phyloP scores from a whole-genome alignment of 495 filamentous ascomycete species.

The Rhypophila decipiens region DNA sequence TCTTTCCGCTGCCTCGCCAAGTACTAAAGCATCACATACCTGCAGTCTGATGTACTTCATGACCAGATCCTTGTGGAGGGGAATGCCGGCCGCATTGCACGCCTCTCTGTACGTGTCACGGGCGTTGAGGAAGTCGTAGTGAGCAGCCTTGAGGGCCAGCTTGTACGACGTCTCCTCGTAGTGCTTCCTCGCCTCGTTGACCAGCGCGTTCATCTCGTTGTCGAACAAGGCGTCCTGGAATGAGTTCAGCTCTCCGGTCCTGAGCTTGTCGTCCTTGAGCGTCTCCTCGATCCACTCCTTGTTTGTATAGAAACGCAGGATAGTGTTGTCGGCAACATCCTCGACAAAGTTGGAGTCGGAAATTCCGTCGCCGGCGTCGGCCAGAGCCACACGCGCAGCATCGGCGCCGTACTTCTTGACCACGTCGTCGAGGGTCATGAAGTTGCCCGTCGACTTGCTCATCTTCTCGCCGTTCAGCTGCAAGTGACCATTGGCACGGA shows the following conservation, averaged over 20 bases:
- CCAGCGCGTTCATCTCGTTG: constrained; percentile 87
- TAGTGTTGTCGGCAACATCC: constrained; percentile 82
- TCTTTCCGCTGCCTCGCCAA: constrained; percentile 92
- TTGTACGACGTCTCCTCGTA: constrained; percentile 83
- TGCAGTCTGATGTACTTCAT: constrained; percentile 65
- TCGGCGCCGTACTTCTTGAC: constrained; percentile 72
- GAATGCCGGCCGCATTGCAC: constrained; percentile 55
- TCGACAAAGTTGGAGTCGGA: constrained; percentile 98
- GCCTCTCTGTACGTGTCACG: constrained; percentile 82
- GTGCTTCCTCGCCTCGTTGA: constrained; percentile 63
- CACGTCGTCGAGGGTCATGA: constrained; percentile 73
- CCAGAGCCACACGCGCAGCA: constrained; percentile 56
- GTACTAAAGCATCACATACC: constrained; percentile 52
- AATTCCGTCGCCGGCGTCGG: constrained; percentile 79
- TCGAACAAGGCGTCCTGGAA: constrained; percentile 86
- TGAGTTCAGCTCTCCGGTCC: constrained; percentile 73
- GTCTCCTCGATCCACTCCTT: constrained; percentile 91
- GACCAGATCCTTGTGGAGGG: constrained; percentile 68
- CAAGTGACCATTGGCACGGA: constrained; percentile 82
- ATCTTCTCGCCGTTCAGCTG: constrained; percentile 91
- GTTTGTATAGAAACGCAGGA: constrained; percentile 77
- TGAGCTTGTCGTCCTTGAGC: constrained; percentile 62
- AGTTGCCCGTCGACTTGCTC: constrained; percentile 87
- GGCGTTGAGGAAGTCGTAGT: constrained; percentile 77
- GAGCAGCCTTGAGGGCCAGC: constrained; percentile 72